Evolutionary conservation across 1,284 basidiomycete genomes (phyloP).

Genomic region (Cryptococcus depauperatus): DNA sequence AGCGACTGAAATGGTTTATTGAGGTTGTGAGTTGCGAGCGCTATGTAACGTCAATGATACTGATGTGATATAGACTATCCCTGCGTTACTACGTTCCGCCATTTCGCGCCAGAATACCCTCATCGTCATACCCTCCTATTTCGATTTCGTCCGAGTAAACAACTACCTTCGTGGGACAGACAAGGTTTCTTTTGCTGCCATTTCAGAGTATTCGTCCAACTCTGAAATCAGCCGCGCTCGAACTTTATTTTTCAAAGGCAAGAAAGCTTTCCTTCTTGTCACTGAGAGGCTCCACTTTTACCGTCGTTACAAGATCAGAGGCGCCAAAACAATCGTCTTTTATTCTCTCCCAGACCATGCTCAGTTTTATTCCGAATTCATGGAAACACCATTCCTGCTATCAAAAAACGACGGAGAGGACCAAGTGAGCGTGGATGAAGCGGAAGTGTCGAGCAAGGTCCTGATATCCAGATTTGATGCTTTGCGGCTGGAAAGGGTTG

Average conservation of each 20-base stretch:
- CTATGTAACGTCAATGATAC: neutral
- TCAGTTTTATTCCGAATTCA: conserved; percentile 80
- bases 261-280: conserved; percentile 76
- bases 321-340: conserved; percentile 84
- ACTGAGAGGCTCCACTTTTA: conserved; percentile 99
- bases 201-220: conserved; percentile 91
- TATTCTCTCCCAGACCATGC: conserved; percentile 86
- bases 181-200: conserved; percentile 65
- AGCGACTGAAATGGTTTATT: conserved; percentile 77
- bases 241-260: conserved; percentile 83
- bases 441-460: conserved; percentile 67
- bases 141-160: conserved; percentile 89
- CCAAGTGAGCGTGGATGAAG: conserved; percentile 50
- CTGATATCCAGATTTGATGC: conserved; percentile 83
- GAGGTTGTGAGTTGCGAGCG: conserved; percentile 56
- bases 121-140: conserved; percentile 88
- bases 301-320: conserved; percentile 81
- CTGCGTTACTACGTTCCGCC: conserved; percentile 76
- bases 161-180: conserved; percentile 70
- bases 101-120: conserved; percentile 80
- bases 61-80: conserved; percentile 55
- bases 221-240: conserved; percentile 88
- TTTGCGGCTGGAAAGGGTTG: conserved; percentile 74
- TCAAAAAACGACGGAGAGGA: conserved; percentile 43
- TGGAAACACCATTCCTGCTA: conserved; percentile 72